Evolutionary conservation across 1,284 basidiomycete genomes (phyloP).

Genomic region (Tilletia setariae): DNA sequence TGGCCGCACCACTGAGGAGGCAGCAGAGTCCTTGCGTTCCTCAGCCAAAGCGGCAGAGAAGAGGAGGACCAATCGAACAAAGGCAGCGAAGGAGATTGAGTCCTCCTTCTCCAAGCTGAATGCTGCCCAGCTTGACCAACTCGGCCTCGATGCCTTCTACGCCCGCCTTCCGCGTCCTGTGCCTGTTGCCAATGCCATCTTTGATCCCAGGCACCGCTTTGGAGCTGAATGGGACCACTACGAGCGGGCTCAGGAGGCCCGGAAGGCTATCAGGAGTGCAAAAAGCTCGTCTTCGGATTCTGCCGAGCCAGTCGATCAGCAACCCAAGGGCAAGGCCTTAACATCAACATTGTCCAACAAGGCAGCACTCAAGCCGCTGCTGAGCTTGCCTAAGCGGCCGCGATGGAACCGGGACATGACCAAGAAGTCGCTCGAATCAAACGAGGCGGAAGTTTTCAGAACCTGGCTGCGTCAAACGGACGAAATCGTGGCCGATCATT

Average conservation of each 20-base stretch:
- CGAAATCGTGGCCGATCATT: conserved; percentile 28
- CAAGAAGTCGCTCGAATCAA: conserved; percentile 36
- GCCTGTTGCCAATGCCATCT: conserved; percentile 21
- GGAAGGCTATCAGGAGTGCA: conserved; percentile 27
- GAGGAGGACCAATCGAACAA: not conserved
- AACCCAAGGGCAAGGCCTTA: conserved; percentile 16
- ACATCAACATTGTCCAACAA: conserved; percentile 16
- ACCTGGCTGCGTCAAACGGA: conserved; percentile 40
- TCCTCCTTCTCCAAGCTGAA: conserved; percentile 39
- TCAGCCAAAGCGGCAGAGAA: not conserved
- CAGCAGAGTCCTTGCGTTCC: not conserved
- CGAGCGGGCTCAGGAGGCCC: conserved; percentile 18
- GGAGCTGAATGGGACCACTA: conserved; percentile 20
- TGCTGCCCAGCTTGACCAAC: conserved; percentile 33
- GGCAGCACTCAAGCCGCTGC: not conserved
- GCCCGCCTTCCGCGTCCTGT: conserved; percentile 30
- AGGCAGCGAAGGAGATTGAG: conserved; percentile 22
- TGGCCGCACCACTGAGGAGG: not conserved
- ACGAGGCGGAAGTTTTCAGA: conserved; percentile 37
- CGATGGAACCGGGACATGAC: conserved; percentile 36
- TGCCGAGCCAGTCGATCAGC: not conserved
- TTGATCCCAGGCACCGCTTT: conserved; percentile 27
- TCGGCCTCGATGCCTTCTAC: conserved; percentile 37
- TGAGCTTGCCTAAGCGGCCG: conserved; percentile 34
- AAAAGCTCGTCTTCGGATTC: not conserved